phyloP scores from a whole-genome alignment of 345 rosid species.

The Linum tenue region DNA sequence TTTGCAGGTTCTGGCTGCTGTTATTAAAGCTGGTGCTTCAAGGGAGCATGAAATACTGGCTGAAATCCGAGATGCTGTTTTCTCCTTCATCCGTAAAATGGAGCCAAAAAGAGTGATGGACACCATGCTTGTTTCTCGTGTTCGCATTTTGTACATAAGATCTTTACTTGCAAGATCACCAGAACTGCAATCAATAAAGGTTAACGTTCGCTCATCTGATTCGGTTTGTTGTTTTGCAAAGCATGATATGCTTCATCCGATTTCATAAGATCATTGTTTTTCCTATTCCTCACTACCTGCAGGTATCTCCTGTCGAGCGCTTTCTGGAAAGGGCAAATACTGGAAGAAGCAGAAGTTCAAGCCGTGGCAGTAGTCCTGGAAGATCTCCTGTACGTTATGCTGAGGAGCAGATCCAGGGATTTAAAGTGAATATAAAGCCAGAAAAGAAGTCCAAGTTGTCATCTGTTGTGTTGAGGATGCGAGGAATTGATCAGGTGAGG shows the following conservation, averaged over 20 bases:
- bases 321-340: constrained; percentile 77
- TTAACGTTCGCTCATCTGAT: constrained; percentile 17
- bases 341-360: constrained; percentile 78
- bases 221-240: constrained; percentile 10
- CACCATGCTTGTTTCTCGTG: constrained; percentile 99
- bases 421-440: constrained; percentile 84
- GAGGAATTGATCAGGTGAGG: constrained; percentile 88
- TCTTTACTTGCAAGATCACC: constrained; percentile 93
- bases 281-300: constrained; percentile 8
- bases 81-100: constrained; percentile 83
- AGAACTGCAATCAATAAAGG: constrained; percentile 96
- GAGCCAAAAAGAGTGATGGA: constrained; percentile 95
- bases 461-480: constrained; percentile 89
- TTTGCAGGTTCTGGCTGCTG: constrained; percentile 96
- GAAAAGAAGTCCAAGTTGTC: constrained; percentile 91
- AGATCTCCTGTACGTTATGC: constrained; percentile 70
- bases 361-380: constrained; percentile 86
- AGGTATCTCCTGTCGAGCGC: constrained; percentile 79
- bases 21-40: constrained; percentile 98
- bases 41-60: constrained; percentile 99
- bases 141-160: constrained; percentile 88
- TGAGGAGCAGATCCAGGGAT: constrained; percentile 66
- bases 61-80: constrained; percentile 94
- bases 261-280: neutral
- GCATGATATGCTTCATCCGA: neutral